These are phyloP conservation scores for Emmonsia crescens DNA, from an alignment of 2,329 filamentous ascomycete genomes.

Conservation along the genomic window DNA sequence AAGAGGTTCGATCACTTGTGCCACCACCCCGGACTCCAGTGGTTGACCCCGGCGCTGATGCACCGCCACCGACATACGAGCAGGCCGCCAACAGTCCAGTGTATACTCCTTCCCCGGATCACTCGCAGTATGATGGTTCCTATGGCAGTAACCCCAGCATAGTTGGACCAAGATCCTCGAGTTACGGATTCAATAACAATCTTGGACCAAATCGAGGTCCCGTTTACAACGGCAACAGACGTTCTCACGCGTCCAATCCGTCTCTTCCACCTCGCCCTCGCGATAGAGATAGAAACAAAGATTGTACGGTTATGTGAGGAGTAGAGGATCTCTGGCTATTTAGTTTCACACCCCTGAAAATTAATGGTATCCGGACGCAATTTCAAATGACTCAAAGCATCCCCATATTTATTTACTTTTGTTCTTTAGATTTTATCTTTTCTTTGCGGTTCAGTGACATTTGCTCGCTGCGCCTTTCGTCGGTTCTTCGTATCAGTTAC, in stretches of 20 bases:
- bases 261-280: slow-evolving; percentile 2
- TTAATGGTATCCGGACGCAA: not conserved
- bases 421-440: not conserved
- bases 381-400: not conserved
- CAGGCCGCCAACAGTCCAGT: slow-evolving; percentile 48
- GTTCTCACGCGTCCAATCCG: not conserved
- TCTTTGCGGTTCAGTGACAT: not conserved
- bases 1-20: slow-evolving; percentile 34
- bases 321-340: not conserved
- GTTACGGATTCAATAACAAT: slow-evolving; percentile 3
- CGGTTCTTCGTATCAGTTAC: not conserved
- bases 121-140: slow-evolving; percentile 22
- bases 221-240: not conserved
- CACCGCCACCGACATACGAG: slow-evolving; percentile 55
- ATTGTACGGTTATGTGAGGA: slow-evolving; percentile 35
- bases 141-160: slow-evolving; percentile 9
- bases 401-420: not conserved
- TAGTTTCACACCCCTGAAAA: not conserved
- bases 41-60: slow-evolving; percentile 35
- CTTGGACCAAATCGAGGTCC: not conserved
- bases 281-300: slow-evolving; percentile 29
- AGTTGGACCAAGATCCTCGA: slow-evolving; percentile 10
- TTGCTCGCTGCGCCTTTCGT: not conserved
- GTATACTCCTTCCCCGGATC: slow-evolving; percentile 42
- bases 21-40: slow-evolving; percentile 33